Percentiles rank a stretch among this genome's conserved stretches.
phyloP scores from a whole-genome alignment of 2,329 filamentous ascomycete genomes.

The Claviceps citrina region DNA sequence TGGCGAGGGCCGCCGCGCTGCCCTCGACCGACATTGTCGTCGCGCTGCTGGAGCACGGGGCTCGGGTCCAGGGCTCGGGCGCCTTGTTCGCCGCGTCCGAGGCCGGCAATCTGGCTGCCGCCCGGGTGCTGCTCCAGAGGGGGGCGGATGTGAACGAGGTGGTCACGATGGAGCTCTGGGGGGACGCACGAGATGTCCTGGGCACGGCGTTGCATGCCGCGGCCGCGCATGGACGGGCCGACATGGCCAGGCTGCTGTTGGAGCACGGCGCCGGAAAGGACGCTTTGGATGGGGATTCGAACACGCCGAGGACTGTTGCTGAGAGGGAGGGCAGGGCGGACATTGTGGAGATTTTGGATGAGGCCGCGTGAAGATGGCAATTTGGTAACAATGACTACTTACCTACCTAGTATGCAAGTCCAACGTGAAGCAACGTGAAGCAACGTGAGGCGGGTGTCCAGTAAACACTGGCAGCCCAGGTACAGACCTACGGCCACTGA shows the following conservation, averaged over 20 bases:
- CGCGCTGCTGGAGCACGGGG: not conserved
- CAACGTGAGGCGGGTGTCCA: too few relatives aligned
- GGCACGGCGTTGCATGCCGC: not conserved
- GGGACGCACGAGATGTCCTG: not conserved
- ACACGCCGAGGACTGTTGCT: not conserved
- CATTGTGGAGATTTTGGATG: not conserved
- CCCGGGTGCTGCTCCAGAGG: not conserved
- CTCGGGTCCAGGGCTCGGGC: not conserved
- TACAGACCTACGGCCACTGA: too few relatives aligned
- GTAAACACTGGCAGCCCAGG: too few relatives aligned
- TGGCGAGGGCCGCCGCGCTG: not conserved
- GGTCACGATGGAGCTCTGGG: not conserved
- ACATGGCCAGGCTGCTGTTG: not conserved
- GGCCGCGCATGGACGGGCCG: not conserved
- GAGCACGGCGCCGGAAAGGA: not conserved
- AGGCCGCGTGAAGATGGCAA: not conserved
- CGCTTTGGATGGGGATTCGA: not conserved
- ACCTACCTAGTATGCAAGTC: too few relatives aligned
- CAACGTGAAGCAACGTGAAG: too few relatives aligned
- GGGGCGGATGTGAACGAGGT: conserved; percentile 1
- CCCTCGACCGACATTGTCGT: not conserved
- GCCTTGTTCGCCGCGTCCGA: not conserved
- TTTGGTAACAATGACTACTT: too few relatives aligned
- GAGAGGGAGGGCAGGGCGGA: not conserved
- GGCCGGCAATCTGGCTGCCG: not conserved